A percentile compares a stretch with the other conserved stretches of the same genome.
Evolutionary conservation across 495 filamentous ascomycete genomes (phyloP).

Genomic region (Aspergillus kassunensis): DNA sequence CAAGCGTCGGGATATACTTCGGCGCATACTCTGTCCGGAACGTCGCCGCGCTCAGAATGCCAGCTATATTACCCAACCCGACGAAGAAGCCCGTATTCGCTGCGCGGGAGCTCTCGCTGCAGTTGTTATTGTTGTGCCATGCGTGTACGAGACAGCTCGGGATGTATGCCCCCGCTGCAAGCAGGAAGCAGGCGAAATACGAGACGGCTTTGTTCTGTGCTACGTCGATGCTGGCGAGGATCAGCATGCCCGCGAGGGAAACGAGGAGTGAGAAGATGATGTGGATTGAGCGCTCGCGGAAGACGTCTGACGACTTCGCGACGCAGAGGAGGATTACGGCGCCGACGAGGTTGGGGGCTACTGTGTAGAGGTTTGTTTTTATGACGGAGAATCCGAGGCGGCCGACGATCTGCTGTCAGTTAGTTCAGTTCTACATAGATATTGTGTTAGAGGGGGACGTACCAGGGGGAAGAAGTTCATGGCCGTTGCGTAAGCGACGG

Average conservation of each 20-base stretch:
- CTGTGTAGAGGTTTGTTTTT: slow-evolving; percentile 69
- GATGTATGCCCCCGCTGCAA: slow-evolving; percentile 56
- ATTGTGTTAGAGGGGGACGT: not conserved
- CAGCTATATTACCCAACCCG: slow-evolving; percentile 67
- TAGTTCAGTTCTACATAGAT: too few species aligned
- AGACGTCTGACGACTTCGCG: slow-evolving; percentile 59
- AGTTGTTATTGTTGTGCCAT: slow-evolving; percentile 73
- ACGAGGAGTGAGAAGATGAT: slow-evolving; percentile 61
- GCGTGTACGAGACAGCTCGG: slow-evolving; percentile 39
- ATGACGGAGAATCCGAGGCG: slow-evolving; percentile 55
- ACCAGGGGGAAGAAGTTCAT: slow-evolving; percentile 37
- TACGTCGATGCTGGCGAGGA: slow-evolving; percentile 62
- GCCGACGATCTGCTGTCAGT: slow-evolving; percentile 44
- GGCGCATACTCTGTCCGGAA: slow-evolving; percentile 65
- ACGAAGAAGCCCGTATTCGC: slow-evolving; percentile 46
- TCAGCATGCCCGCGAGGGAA: slow-evolving; percentile 66
- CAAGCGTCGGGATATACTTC: slow-evolving; percentile 64
- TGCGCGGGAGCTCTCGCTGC: slow-evolving; percentile 56
- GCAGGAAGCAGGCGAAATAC: slow-evolving; percentile 71
- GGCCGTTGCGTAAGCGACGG: slow-evolving; percentile 31
- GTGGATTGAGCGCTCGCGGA: slow-evolving; percentile 61
- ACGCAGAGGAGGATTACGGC: slow-evolving; percentile 61
- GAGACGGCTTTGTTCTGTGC: slow-evolving; percentile 52
- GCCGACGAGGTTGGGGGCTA: slow-evolving; percentile 62
- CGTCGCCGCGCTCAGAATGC: slow-evolving; percentile 64